A percentile compares a stretch with the other conserved stretches of the same genome.
Conservation (phyloP, 176 grass and related monocot genomes). For the Dendrocalamus sinicus region DNA sequence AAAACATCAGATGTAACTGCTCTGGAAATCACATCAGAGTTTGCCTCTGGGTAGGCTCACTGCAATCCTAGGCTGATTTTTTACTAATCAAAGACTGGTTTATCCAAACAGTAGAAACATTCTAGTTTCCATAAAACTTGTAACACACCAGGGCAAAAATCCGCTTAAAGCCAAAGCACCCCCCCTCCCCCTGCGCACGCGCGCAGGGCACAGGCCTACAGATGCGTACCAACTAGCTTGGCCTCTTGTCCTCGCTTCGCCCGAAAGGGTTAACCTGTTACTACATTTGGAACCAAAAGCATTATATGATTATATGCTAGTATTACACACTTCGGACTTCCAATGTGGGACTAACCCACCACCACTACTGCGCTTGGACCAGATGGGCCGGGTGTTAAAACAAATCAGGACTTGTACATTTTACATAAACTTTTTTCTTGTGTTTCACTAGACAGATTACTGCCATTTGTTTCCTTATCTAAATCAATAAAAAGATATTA, state of each 20-base stretch:
- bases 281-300: neutral
- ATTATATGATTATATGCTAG: neutral
- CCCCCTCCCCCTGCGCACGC: too few species aligned
- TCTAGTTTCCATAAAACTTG: neutral
- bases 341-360: neutral
- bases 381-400: neutral
- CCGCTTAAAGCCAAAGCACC: neutral
- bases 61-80: neutral
- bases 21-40: neutral
- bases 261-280: neutral
- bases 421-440: conserved; percentile 19
- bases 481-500: conserved; percentile 9
- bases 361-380: neutral
- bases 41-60: neutral
- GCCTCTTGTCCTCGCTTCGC: too few species aligned
- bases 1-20: neutral
- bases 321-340: neutral
- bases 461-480: neutral
- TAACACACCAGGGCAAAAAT: neutral
- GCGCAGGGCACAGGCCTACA: neutral
- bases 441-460: conserved; percentile 1
- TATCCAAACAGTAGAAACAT: neutral
- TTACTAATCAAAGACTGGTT: neutral
- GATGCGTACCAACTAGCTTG: neutral
- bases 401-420: neutral